Percentiles rank a stretch among this genome's conserved stretches.
These are phyloP conservation scores for Davidsoniella eucalypti DNA, from an alignment of 2,329 filamentous ascomycete genomes.

Conservation along the genomic window DNA sequence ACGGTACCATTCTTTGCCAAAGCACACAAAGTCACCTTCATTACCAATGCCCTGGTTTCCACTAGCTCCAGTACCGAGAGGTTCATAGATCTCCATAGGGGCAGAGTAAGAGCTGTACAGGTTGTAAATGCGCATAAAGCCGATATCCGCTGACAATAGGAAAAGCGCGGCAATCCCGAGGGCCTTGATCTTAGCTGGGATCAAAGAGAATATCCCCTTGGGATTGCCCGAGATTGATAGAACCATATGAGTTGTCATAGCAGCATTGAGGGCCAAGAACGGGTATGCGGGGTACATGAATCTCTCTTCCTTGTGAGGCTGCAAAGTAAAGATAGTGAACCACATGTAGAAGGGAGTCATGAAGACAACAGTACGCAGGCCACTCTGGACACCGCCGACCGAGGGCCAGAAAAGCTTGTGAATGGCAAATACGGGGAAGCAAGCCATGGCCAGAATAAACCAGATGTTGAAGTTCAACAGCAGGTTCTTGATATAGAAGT, in stretches of 20 bases:
- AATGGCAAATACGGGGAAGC: conserved; percentile 57
- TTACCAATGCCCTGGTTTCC: conserved; percentile 33
- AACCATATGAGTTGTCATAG: conserved; percentile 66
- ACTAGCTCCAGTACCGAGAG: conserved; percentile 40
- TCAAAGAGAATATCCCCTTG: conserved; percentile 48
- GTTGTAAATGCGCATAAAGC: conserved; percentile 57
- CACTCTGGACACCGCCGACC: conserved; percentile 46
- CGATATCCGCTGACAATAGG: conserved; percentile 46
- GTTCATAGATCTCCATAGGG: conserved; percentile 53
- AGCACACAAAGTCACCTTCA: conserved; percentile 57
- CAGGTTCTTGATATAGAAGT: conserved; percentile 87
- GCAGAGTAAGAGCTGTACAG: conserved; percentile 71
- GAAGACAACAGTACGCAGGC: conserved; percentile 62
- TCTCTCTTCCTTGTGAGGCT: conserved; percentile 93
- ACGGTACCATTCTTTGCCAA: conserved; percentile 96
- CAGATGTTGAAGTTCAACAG: conserved; percentile 90
- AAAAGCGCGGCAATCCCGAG: conserved; percentile 41
- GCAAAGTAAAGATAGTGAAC: conserved; percentile 76
- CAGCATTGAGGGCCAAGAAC: conserved; percentile 74
- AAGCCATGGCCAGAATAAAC: conserved; percentile 63
- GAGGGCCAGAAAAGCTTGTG: conserved; percentile 52
- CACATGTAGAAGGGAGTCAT: conserved; percentile 83
- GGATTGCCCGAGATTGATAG: conserved; percentile 60
- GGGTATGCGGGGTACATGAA: conserved; percentile 98
- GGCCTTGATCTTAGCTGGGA: conserved; percentile 63